Conservation (phyloP, 257 asterid genomes). For the Schizonepeta tenuifolia region DNA sequence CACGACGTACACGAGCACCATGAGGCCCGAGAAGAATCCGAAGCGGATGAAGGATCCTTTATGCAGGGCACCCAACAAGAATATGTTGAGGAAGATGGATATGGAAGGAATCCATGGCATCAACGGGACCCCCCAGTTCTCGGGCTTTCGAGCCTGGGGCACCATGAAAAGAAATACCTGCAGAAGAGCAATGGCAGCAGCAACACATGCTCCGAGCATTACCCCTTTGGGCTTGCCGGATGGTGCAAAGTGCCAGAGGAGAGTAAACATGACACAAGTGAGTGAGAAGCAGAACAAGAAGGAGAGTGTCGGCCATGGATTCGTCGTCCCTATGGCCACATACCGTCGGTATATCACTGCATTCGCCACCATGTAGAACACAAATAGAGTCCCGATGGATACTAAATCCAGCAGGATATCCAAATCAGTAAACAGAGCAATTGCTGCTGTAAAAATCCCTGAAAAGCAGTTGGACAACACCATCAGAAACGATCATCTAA, state of each 20-base stretch:
- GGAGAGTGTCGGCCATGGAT: constrained; percentile 77
- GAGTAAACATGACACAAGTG: constrained; percentile 64
- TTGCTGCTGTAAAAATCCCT: constrained; percentile 85
- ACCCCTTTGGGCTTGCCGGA: constrained; percentile 64
- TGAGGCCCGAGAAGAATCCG: constrained; percentile 74
- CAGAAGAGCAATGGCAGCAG: constrained; percentile 54
- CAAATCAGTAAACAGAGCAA: constrained; percentile 81
- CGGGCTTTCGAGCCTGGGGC: constrained; percentile 76
- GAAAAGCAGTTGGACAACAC: constrained; percentile 28
- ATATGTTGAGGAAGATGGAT: constrained; percentile 84
- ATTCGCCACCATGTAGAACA: constrained; percentile 92
- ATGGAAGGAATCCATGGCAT: constrained; percentile 97
- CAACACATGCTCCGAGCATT: constrained; percentile 66
- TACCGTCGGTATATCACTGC: constrained; percentile 89
- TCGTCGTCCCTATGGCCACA: constrained; percentile 58
- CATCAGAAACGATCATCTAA: neutral
- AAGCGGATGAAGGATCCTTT: constrained; percentile 69
- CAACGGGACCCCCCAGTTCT: constrained; percentile 93
- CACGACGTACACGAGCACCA: constrained; percentile 62
- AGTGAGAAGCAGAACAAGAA: constrained; percentile 64
- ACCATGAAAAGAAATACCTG: constrained; percentile 68
- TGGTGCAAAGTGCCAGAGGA: constrained; percentile 69
- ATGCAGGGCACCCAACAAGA: constrained; percentile 76
- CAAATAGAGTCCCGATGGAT: constrained; percentile 85
- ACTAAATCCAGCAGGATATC: constrained; percentile 71